Conservation (phyloP, 2,329 filamentous ascomycete species). For the Xylariaceae sp. region DNA sequence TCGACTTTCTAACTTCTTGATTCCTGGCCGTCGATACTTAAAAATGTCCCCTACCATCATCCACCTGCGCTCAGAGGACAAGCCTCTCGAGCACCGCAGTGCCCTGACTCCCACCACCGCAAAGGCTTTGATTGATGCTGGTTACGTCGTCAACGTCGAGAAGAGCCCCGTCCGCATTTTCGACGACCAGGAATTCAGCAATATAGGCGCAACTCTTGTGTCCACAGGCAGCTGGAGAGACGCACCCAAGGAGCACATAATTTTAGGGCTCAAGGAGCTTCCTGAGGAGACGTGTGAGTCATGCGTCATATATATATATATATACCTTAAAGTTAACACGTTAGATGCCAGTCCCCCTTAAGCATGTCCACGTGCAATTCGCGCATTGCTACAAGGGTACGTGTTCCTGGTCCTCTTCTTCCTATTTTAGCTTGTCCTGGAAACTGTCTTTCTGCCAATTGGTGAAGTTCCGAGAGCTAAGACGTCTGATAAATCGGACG, state of each 20-base stretch:
- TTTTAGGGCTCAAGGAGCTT: slow-evolving; percentile 78
- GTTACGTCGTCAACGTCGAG: slow-evolving; percentile 71
- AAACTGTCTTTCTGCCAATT: too few species aligned
- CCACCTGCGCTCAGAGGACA: slow-evolving; percentile 62
- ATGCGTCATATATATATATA: neutral
- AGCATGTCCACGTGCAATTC: slow-evolving; percentile 74
- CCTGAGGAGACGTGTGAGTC: slow-evolving; percentile 66
- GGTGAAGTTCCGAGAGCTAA: too few species aligned
- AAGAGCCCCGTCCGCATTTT: slow-evolving; percentile 69
- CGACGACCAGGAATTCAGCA: slow-evolving; percentile 62
- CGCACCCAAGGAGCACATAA: slow-evolving; percentile 68
- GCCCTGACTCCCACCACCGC: slow-evolving; percentile 43
- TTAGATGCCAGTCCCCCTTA: slow-evolving; percentile 56
- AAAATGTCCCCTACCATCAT: slow-evolving; percentile 38
- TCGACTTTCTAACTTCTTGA: too few species aligned
- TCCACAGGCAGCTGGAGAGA: slow-evolving; percentile 68
- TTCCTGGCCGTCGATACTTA: too few species aligned
- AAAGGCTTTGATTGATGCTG: slow-evolving; percentile 67
- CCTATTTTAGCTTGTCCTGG: too few species aligned
- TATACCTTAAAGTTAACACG: too few species aligned
- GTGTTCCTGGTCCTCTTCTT: neutral
- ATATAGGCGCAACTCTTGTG: slow-evolving; percentile 66
- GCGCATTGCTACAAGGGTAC: slow-evolving; percentile 72
- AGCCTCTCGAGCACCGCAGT: slow-evolving; percentile 60
- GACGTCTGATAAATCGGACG: too few species aligned